Evolutionary conservation across 2,329 filamentous ascomycete species (phyloP), one percentile per base, ranked within the genome.

Genomic region (Didymella pomorum): DNA sequence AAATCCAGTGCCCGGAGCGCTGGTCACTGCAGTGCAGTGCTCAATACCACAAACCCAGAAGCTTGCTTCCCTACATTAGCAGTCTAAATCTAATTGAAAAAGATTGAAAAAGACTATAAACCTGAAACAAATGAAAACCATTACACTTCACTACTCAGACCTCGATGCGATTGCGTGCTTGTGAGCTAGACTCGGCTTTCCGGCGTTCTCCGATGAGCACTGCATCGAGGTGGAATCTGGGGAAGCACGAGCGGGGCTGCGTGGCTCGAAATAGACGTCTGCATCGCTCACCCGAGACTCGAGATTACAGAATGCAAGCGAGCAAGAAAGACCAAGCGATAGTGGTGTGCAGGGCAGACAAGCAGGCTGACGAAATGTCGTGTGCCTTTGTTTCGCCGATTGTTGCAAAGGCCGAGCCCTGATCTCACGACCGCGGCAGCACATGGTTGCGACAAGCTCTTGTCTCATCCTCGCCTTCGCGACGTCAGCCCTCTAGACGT

Each of bases 71-170:
- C 11, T 51, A 54, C 31, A 29, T 51, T 58, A 51, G 50, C 50
- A 58, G 56, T 58, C 50, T 58, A 58, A 54, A 50, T 58, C 45
- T 58, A 58, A 58, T 58, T 25, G 42, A 53, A 37, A 41, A 25
- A 20, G 41, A 26, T 18, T 21, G 37, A 41, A 58, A 55, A 51
- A 56, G 53, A 56, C 53, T 56, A 46, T 9, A 9, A 31, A 8
- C 11, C 31, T 56, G 52, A 41, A 42, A 51, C 25, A 41, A 56
- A 51, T 20, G 9, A 51, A 51, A 51, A 51, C 12, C 18, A 44
- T 29, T 25, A n/a, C 18, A 12, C 5, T 5, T 31, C 8, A 20
- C 3, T 8, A 2, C 11, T 20, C 18, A n/a, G 33, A 20, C 7
- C 2, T 39, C n/a, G 18, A 16, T 42, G 52, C 35, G 14, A 35